Percentiles rank a stretch among this genome's conserved stretches.
phyloP scores from a whole-genome alignment of 495 filamentous ascomycete species.

The Halenospora varia region DNA sequence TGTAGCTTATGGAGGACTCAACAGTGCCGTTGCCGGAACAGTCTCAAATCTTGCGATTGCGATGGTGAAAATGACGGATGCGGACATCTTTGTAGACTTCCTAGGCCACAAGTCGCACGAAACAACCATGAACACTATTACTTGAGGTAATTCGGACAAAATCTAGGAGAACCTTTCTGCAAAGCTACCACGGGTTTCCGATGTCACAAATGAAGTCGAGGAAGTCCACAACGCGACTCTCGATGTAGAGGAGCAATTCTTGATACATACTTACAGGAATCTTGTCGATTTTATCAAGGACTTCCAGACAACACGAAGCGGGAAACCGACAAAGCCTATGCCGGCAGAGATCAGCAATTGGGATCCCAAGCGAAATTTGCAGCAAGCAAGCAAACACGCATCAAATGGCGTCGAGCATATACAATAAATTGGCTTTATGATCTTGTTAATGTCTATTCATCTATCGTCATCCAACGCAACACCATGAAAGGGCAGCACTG shows the following conservation, averaged over 20 bases:
- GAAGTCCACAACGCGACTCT: constrained; percentile 18
- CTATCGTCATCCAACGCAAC: constrained; percentile 36
- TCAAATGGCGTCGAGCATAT: constrained; percentile 41
- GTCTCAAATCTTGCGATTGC: constrained; percentile 37
- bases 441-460: constrained; percentile 40
- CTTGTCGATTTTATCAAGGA: constrained; percentile 43
- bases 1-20: constrained; percentile 40
- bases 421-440: constrained; percentile 50
- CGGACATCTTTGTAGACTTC: constrained; percentile 38
- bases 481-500: constrained; percentile 29
- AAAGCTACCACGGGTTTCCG: constrained; percentile 13
- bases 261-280: constrained; percentile 38
- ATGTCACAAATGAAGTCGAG: constrained; percentile 3
- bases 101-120: constrained; percentile 36
- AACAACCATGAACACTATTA: constrained; percentile 34
- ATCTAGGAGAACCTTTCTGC: constrained; percentile 26
- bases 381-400: constrained; percentile 29
- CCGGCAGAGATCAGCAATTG: constrained; percentile 33
- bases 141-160: constrained; percentile 32
- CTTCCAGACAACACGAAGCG: constrained; percentile 39
- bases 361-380: constrained; percentile 40
- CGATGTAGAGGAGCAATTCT: constrained; percentile 38
- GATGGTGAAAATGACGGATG: constrained; percentile 33
- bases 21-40: constrained; percentile 40
- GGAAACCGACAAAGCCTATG: constrained; percentile 43